Conservation (phyloP, 2,329 filamentous ascomycete species). For the Aureobasidium sp. region DNA sequence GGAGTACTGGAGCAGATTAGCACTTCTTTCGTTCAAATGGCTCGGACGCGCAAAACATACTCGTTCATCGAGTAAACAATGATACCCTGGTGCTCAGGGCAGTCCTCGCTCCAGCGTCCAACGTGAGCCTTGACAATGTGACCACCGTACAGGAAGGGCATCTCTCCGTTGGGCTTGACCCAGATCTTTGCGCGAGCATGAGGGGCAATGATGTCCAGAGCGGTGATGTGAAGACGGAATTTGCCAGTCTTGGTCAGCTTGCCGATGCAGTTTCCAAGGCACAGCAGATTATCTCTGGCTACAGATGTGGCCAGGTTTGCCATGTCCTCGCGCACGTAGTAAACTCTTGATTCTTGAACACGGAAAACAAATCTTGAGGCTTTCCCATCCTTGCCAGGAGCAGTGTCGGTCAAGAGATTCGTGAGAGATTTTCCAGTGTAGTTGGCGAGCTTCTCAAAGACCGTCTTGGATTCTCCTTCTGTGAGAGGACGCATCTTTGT, state of each 20-base stretch:
- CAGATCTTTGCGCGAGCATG: conserved; percentile 96
- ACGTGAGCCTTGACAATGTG: conserved; percentile 80
- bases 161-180: conserved; percentile 93
- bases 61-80: conserved; percentile 90
- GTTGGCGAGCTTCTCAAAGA: conserved; percentile 88
- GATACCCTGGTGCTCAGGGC: conserved; percentile 85
- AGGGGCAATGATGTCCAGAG: conserved; percentile 78
- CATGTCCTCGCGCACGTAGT: conserved; percentile 83
- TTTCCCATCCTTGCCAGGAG: conserved; percentile 47
- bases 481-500: conserved; percentile 71
- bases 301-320: conserved; percentile 88
- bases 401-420: conserved; percentile 53
- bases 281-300: conserved; percentile 72
- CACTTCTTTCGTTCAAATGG: conserved; percentile 20
- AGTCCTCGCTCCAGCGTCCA: conserved; percentile 82
- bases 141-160: conserved; percentile 94
- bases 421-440: conserved; percentile 86
- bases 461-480: conserved; percentile 67
- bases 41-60: conserved; percentile 50
- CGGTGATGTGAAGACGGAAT: conserved; percentile 89
- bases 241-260: conserved; percentile 97
- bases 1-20: conserved; percentile 21
- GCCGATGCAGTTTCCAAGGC: conserved; percentile 82
- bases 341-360: conserved; percentile 73
- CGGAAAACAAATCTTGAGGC: conserved; percentile 69